A percentile compares a stretch with the other conserved stretches of the same genome.
These are phyloP conservation scores for Colletotrichum sp. DNA, from an alignment of 2,329 filamentous ascomycete genomes.

Conservation along the genomic window DNA sequence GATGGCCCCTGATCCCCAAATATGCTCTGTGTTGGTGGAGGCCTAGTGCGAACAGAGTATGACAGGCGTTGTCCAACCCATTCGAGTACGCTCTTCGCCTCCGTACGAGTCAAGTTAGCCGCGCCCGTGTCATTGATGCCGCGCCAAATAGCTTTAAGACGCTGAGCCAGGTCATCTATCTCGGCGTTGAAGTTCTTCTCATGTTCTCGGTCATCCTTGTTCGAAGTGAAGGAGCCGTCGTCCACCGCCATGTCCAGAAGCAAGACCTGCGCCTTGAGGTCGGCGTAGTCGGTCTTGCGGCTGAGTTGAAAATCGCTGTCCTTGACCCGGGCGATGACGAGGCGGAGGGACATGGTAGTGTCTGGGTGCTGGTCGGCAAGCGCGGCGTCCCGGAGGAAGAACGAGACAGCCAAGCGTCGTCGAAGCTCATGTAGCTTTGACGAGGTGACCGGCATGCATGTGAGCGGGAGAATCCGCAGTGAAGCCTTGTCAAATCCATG, in stretches of 20 bases:
- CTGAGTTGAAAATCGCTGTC: conserved; percentile 56
- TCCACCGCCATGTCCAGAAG: conserved; percentile 81
- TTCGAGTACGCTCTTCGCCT: conserved; percentile 79
- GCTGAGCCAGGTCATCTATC: conserved; percentile 69
- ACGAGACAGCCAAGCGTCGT: conserved; percentile 68
- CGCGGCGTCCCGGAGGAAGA: conserved; percentile 59
- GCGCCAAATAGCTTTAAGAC: conserved; percentile 61
- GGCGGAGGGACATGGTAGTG: conserved; percentile 44
- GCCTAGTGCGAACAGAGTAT: conserved; percentile 72
- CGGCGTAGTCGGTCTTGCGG: conserved; percentile 68
- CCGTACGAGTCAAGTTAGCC: conserved; percentile 72
- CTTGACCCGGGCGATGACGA: conserved; percentile 51
- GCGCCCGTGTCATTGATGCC: conserved; percentile 79
- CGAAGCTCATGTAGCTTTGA: conserved; percentile 63
- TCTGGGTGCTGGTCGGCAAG: conserved; percentile 47
- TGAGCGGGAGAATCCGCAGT: conserved; percentile 63
- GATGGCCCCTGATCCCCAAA: conserved; percentile 49
- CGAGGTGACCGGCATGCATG: conserved; percentile 60
- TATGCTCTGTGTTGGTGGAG: conserved; percentile 57
- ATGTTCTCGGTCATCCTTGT: conserved; percentile 32
- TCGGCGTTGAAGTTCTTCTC: conserved; percentile 67
- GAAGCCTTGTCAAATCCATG: conserved; percentile 49
- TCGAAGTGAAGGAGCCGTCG: conserved; percentile 49
- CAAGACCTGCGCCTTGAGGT: conserved; percentile 68
- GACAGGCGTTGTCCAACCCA: conserved; percentile 75